Evolutionary conservation across 78 protist species (phyloP).

Genomic region (Dictyostelium capitatum): DNA sequence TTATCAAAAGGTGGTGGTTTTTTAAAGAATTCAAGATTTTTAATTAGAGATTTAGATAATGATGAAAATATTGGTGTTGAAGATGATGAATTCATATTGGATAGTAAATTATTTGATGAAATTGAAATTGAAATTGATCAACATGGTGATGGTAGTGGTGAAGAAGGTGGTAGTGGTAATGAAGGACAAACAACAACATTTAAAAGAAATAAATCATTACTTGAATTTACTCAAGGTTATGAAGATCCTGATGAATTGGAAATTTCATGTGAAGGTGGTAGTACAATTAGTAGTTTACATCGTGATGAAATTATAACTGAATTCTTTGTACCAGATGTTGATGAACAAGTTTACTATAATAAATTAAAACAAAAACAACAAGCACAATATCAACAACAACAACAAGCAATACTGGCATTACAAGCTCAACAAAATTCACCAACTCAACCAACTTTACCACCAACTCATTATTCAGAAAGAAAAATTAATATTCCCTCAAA

Average conservation of each 20-base stretch:
- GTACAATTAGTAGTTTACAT: neutral
- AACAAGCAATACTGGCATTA: neutral
- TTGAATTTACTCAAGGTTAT: slow-evolving; percentile 70
- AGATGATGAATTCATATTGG: neutral
- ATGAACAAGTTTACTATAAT: neutral
- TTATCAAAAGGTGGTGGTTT: neutral
- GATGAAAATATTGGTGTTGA: neutral
- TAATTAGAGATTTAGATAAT: neutral
- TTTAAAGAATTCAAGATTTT: slow-evolving; percentile 6
- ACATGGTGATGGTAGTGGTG: neutral
- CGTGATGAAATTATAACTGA: neutral
- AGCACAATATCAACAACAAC: neutral
- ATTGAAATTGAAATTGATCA: neutral
- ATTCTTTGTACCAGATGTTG: neutral
- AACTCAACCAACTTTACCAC: neutral
- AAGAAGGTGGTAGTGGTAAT: neutral
- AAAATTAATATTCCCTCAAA: slow-evolving; percentile 26
- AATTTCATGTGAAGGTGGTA: slow-evolving; percentile 21
- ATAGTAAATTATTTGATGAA: neutral
- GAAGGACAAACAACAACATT: neutral
- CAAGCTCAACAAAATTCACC: neutral
- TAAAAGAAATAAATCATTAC: slow-evolving; percentile 21
- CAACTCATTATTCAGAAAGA: neutral
- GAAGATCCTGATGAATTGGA: slow-evolving; percentile 28
- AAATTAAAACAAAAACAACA: slow-evolving; percentile 5